Base-by-base conservation (phyloP, 2,329 filamentous ascomycete genomes). In the Scolecobasidium constrictum region DNA sequence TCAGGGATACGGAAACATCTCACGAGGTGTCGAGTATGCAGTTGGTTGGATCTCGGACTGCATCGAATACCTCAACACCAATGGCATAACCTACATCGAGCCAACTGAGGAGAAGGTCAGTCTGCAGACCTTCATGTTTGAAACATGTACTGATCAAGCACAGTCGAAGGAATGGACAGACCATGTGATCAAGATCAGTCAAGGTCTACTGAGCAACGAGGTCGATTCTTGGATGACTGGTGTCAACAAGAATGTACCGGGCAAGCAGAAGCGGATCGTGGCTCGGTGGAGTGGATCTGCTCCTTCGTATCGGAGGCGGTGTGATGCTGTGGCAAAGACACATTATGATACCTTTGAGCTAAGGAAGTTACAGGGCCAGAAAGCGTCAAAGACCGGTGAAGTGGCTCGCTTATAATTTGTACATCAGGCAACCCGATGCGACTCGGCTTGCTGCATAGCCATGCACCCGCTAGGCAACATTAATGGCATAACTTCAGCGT, bases 201-300 rank as follows among this genome's bases (percentile, higher is more conserved):
- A 43, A 17, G 40, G 33, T 43, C 11, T 43, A 2, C 40, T 43
- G 2, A 17, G 19, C 16, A 43, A 43, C 22, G 33, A 21, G 4
- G 34, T 43, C n/a, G 40, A 43, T 26, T 43, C 40, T 5, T 43
- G 40, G 40, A 26, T 43, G 40, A 43, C 40, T 4, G 40, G 40
- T 15, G 40, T 43, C 2, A 43, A 43, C 13, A 43, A 43, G 15
- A 43, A 43, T n/a, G n/a, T 43, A 7, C 9, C 40, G 11, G n/a
- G 22, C 4, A 43, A 43, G 13, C 40, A 43, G 33, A 43, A 43
- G 40, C 16, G 40, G 6, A 36, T 11, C 3, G 26, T 43, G 7
- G 35, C 40, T 4, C 3, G 40, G n/a, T 43, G 37, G 13, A 43
- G 35, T n/a, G 40, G 40, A 26, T 17, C 34, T 4, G 40, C 40